Conservation (phyloP, 192 early-diverging fungal species). For the Backusella psychrophila region DNA sequence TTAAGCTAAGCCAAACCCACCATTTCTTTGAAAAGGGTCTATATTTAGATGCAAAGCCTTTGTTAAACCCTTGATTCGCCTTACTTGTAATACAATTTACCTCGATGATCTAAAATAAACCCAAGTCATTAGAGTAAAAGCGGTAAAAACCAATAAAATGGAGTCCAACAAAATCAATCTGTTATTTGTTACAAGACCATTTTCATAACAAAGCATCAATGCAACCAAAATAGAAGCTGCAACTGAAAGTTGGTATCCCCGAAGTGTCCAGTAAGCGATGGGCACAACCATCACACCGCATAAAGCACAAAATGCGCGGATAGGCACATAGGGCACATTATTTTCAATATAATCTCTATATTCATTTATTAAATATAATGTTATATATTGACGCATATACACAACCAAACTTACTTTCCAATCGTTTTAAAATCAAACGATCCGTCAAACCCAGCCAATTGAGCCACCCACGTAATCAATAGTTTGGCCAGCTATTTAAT, state of each 20-base stretch:
- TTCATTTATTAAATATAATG: no score
- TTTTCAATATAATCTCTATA: constrained; percentile 77
- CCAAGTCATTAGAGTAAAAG: constrained; percentile 78
- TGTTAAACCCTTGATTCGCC: no score
- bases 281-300: constrained; percentile 82
- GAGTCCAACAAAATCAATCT: constrained; percentile 90
- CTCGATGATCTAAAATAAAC: constrained; percentile 74
- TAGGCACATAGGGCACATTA: constrained; percentile 86
- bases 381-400: no score
- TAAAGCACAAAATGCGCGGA: constrained; percentile 77
- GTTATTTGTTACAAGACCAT: constrained; percentile 84
- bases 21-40: constrained; percentile 75
- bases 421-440: constrained; percentile 91
- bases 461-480: constrained; percentile 54
- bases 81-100: constrained; percentile 7
- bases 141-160: constrained; percentile 87
- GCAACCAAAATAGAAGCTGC: constrained; percentile 75
- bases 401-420: constrained; percentile 54
- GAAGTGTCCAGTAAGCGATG: constrained; percentile 79
- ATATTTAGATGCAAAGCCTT: not conserved
- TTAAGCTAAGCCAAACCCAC: constrained; percentile 88
- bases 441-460: constrained; percentile 87
- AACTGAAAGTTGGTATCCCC: constrained; percentile 74
- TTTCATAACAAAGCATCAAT: constrained; percentile 84
- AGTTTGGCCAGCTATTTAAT: constrained; percentile 37